Conservation (phyloP, 2,329 filamentous ascomycete species). For the Nothophaeocryptopus gaeumannii region DNA sequence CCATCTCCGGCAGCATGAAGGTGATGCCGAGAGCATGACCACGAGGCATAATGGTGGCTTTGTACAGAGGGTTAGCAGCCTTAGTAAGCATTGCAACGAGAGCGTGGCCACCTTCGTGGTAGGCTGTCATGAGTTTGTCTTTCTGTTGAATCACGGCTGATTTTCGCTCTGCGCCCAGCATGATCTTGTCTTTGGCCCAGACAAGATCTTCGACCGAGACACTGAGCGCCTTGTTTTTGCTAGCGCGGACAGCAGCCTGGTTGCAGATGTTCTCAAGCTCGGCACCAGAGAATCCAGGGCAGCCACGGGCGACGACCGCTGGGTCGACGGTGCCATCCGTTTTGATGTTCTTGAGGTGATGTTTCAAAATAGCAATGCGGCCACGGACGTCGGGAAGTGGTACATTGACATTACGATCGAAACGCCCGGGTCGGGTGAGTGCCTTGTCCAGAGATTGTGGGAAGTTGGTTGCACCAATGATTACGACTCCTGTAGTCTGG, state of each 20-base stretch:
- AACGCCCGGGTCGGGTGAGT: slow-evolving; percentile 87
- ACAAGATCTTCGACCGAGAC: slow-evolving; percentile 82
- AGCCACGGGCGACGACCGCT: slow-evolving; percentile 78
- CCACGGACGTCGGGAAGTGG: slow-evolving; percentile 89
- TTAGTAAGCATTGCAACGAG: slow-evolving; percentile 82
- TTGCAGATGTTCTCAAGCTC: slow-evolving; percentile 97
- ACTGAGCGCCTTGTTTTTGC: slow-evolving; percentile 72
- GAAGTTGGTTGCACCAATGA: slow-evolving; percentile 94
- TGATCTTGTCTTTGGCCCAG: slow-evolving; percentile 97
- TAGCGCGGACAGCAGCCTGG: slow-evolving; percentile 91
- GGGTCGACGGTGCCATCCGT: slow-evolving; percentile 76
- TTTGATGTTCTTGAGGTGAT: slow-evolving; percentile 91
- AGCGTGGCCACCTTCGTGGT: slow-evolving; percentile 93
- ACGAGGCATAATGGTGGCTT: slow-evolving; percentile 93
- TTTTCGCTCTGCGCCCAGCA: slow-evolving; percentile 91
- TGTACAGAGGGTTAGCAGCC: slow-evolving; percentile 77
- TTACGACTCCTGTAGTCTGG: slow-evolving; percentile 89
- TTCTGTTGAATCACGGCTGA: slow-evolving; percentile 87
- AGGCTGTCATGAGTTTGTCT: slow-evolving; percentile 94
- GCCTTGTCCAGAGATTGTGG: slow-evolving; percentile 93
- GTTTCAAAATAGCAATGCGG: slow-evolving; percentile 85
- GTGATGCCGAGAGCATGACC: slow-evolving; percentile 85
- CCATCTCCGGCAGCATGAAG: slow-evolving; percentile 82
- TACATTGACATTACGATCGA: slow-evolving; percentile 89
- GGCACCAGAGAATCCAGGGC: slow-evolving; percentile 88